Base-by-base conservation (phyloP, 768 basidiomycete species). In the Tremella mesenterica region DNA sequence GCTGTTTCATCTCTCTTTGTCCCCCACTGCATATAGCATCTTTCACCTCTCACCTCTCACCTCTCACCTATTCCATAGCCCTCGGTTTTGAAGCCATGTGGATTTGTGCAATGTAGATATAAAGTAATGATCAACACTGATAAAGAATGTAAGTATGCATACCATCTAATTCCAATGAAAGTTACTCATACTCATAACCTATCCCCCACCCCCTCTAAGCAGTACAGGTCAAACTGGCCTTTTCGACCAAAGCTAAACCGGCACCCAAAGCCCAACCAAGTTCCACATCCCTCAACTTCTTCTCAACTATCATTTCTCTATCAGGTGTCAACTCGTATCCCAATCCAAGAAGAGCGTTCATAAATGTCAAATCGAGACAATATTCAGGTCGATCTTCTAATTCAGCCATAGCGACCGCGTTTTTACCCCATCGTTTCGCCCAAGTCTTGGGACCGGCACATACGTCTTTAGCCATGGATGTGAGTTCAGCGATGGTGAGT, bases 331-430 rank as follows among this genome's bases (percentile, higher is more conserved):
- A 84, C 76, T 92, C 95, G 74, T 97, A 99, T 27, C 93, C 93
- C 1, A 89, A 77, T 54, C 85, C 78, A 52, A 97, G 73, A 57
- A 99, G 72, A 44, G 82, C 84, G 67, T 95, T 83, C 91, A 90
- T 88, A 73, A 93, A 99, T 38, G 88, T 96, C 66, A 97, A 73
- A 71, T 99, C 93, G 34, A 96, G 79, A 72, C 95, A 99, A 79
- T 85, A 92, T 77, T 96, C 93, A 0, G 93, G 91, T 9, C 92
- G 78, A 44, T 77, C 87, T 44, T 80, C 77, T 5, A 97, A 76
- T 66, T 95, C 93, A 0, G 73, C 77, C 71, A 85, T 77, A 30
- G 80, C 80, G 1, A 68, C 71, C 5, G 73, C 45, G 58, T 74
- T 71, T 23, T 61, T 63, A 23, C 67, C 67, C 67, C 79, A 72